Evolutionary conservation across 2,329 filamentous ascomycete genomes (phyloP), one percentile per base, ranked within the genome.

Genomic region (Phoma sp.): DNA sequence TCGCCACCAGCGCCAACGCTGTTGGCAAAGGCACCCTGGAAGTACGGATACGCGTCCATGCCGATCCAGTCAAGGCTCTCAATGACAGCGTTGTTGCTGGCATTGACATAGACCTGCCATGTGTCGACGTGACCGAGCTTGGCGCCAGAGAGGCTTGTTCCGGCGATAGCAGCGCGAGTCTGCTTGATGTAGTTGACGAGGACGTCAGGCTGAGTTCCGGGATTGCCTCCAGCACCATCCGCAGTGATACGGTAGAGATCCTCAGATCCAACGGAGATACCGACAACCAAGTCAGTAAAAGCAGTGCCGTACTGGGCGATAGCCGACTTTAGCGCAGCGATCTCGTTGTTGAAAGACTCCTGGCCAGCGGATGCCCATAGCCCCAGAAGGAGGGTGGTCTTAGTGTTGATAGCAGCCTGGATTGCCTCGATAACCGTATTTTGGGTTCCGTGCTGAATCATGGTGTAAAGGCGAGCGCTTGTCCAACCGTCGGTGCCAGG

Each of bases 41-140:
- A 96, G 82, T 92, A 96, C 17, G 91, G 84, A 74, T 95, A 96
- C 15, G 87, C 89, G 72, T 96, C 91, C 73, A 93, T 85, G 62
- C 92, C 92, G 56, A 96, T 75, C 83, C 87, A 96, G 80, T 96
- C 92, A 58, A 82, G 78, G 33, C 84, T 85, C 9, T 87, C 80
- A 54, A 91, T 86, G 54, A 96, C 86, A 34, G 82, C 85, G 42
- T 77, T 76, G 83, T 93, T 96, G 68, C 87, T 84, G 45, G 77
- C 75, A 75, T 96, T 92, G 71, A 86, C 85, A 81, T 71, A 77
- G 2, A 72, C 53, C 39, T 56, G 53, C 91, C 91, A 96, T 45
- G 92, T 96, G 72, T 96, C 92, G 71, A 96, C 92, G 76, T 96
- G 92, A 46, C 92, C 92, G 56, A 96, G 80, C 15, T 84, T 80